Conservation (phyloP, 2,329 filamentous ascomycete genomes). For the Bipolaris gigantea region DNA sequence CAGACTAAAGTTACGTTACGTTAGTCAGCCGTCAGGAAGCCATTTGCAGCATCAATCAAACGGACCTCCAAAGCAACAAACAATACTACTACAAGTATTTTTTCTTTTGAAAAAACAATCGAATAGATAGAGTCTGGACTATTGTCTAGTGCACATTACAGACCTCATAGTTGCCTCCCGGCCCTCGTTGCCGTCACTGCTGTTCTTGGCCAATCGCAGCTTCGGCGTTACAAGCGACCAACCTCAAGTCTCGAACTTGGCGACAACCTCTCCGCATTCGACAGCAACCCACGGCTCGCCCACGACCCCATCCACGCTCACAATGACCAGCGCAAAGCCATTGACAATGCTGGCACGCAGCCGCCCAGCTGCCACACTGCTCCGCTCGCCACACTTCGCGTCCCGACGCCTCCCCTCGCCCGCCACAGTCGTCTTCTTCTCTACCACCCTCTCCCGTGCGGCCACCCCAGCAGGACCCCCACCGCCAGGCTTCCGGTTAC, state of each 20-base stretch:
- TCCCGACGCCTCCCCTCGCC: constrained; percentile 43
- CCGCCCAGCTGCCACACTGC: constrained; percentile 46
- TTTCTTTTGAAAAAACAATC: not conserved
- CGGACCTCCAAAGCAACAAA: constrained; percentile 5
- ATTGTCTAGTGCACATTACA: not conserved
- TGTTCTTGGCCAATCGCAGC: constrained; percentile 37
- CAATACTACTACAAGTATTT: not conserved
- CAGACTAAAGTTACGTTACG: constrained; percentile 21
- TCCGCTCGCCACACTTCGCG: constrained; percentile 40
- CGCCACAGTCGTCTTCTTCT: constrained; percentile 62
- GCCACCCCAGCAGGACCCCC: constrained; percentile 75
- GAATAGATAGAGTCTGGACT: not conserved
- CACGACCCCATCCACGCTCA: constrained; percentile 34
- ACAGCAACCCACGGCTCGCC: constrained; percentile 28
- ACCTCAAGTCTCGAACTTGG: constrained; percentile 28
- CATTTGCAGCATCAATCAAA: constrained; percentile 1
- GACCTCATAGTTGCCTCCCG: constrained; percentile 15
- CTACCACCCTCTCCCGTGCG: constrained; percentile 62
- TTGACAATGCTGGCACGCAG: constrained; percentile 53
- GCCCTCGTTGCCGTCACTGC: constrained; percentile 24
- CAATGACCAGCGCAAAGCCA: constrained; percentile 54
- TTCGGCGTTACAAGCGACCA: constrained; percentile 24
- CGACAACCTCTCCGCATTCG: constrained; percentile 27
- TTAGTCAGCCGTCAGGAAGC: constrained; percentile 17
- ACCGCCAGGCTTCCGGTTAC: constrained; percentile 77